Conservation (phyloP, 2,329 filamentous ascomycete genomes). For the Pseudocercospora eumusae region DNA sequence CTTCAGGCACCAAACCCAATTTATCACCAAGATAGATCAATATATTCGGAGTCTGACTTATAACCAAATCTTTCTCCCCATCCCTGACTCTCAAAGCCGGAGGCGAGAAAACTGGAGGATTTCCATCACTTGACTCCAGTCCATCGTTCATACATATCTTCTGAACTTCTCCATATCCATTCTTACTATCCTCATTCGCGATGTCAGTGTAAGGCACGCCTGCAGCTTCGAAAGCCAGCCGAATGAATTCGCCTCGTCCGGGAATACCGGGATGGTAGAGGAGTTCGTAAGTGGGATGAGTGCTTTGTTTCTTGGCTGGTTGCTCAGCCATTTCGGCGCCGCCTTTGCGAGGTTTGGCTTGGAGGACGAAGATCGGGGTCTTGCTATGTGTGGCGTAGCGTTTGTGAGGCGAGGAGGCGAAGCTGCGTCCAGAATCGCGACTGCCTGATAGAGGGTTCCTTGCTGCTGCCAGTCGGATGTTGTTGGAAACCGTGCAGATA, state of each 20-base stretch:
- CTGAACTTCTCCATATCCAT: conserved; percentile 56
- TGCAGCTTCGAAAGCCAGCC: conserved; percentile 70
- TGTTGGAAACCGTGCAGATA: background rate
- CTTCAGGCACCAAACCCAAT: conserved; percentile 58
- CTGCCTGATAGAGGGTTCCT: background rate
- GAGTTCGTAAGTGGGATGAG: conserved; percentile 40
- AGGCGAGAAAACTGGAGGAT: conserved; percentile 67
- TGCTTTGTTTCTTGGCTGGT: conserved; percentile 26
- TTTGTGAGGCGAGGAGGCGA: background rate
- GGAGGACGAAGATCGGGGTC: conserved; percentile 6
- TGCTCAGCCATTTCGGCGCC: conserved; percentile 17
- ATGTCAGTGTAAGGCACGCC: conserved; percentile 66
- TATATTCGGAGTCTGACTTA: conserved; percentile 73
- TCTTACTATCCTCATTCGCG: conserved; percentile 48
- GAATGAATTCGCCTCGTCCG: conserved; percentile 73
- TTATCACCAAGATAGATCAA: conserved; percentile 67
- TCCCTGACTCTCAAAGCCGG: conserved; percentile 61
- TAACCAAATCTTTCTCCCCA: conserved; percentile 54
- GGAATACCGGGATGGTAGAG: conserved; percentile 70
- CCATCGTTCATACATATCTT: conserved; percentile 45
- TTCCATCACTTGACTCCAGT: conserved; percentile 49
- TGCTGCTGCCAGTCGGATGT: background rate
- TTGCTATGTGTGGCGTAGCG: conserved; percentile 7
- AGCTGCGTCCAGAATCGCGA: background rate
- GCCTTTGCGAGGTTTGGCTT: background rate